Base-by-base conservation (phyloP, 2,329 filamentous ascomycete species). In the Aspergillus sp. region DNA sequence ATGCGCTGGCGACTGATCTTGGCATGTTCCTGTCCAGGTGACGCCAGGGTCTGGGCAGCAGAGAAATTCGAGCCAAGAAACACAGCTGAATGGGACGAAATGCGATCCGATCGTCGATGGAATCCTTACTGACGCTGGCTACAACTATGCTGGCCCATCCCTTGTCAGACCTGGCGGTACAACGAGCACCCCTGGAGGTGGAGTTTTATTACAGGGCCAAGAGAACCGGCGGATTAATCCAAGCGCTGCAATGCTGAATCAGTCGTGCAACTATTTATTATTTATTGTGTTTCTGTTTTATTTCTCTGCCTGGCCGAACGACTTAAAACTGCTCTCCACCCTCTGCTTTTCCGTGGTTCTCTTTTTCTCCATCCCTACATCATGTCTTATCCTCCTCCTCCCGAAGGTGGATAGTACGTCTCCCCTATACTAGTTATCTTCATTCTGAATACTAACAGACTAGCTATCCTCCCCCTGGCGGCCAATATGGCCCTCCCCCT, bases 401-500 rank as follows among this genome's bases (percentile, higher is more conserved):
- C 36, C 5, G 27, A 28, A n/a, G 27, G 47, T 37, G 47, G 47
- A 46, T 49, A 49, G 47, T 49, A 47, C 32, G 47, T 40, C 7
- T 4, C n/a, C 5, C n/a, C 10, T 41, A 5, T 11, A 7, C 7
- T 11, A 19, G 9, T 26, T 5, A 7, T 31, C 9, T n/a, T 13
- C 4, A 1, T 33, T 8, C 19, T 35, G 12, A 31, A 42, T 33
- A 19, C 30, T 39, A 19, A 42, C 31, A n/a, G 9, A 9, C 27
- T 27, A 47, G 47, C 28, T 49, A 49, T 12, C 47, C 47, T 38
- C 47, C 47, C 29, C 47, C 44, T 5, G 40, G 42, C 31, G 47
- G 47, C 11, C 47, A 49, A 36, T 47, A 49, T 26, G 44, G 44
- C 26, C 47, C 47, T 36, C 44, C 39, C 7, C 42, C 41, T n/a